These are phyloP conservation scores for Penicillium pulvis DNA, from an alignment of 495 filamentous ascomycete genomes.

Conservation along the genomic window DNA sequence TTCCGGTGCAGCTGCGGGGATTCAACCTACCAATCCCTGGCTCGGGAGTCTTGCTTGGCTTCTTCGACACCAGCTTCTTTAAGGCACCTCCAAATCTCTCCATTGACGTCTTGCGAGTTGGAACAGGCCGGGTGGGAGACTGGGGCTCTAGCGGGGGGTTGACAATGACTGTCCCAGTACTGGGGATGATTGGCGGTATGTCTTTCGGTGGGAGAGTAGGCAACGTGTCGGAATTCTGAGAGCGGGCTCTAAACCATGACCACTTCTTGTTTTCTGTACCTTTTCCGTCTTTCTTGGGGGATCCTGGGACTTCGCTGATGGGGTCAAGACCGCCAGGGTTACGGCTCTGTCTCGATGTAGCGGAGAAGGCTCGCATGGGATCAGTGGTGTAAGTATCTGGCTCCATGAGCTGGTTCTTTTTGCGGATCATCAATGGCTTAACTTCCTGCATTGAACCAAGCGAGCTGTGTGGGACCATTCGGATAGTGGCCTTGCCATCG, in stretches of 20 bases:
- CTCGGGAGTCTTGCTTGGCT: conserved; percentile 27
- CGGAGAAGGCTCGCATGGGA: conserved; percentile 16
- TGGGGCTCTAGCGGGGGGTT: conserved; percentile 16
- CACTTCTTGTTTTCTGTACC: conserved; percentile 54
- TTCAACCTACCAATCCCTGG: conserved; percentile 25
- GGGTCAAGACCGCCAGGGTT: conserved; percentile 29
- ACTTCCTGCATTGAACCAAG: conserved; percentile 40
- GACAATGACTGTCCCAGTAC: conserved; percentile 30
- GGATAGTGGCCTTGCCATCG: conserved; percentile 42
- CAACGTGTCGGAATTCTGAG: conserved; percentile 41
- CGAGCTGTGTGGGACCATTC: conserved; percentile 50
- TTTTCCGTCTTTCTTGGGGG: conserved; percentile 29
- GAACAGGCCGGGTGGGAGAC: neutral
- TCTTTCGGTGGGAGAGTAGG: conserved; percentile 21
- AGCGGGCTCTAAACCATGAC: conserved; percentile 66
- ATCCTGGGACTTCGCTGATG: conserved; percentile 34
- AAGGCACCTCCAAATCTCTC: conserved; percentile 30
- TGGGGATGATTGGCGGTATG: conserved; percentile 25
- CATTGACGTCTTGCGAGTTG: conserved; percentile 28
- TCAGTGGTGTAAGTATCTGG: conserved; percentile 4
- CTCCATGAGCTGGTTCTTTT: conserved; percentile 39
- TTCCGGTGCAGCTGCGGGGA: neutral
- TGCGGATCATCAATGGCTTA: conserved; percentile 57
- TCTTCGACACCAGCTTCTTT: conserved; percentile 39
- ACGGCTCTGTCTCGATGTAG: conserved; percentile 20